Percentiles rank a stretch among this genome's conserved stretches.
Conservation (phyloP, 1,139 yeast species). For the Blastobotrys indianensis region DNA sequence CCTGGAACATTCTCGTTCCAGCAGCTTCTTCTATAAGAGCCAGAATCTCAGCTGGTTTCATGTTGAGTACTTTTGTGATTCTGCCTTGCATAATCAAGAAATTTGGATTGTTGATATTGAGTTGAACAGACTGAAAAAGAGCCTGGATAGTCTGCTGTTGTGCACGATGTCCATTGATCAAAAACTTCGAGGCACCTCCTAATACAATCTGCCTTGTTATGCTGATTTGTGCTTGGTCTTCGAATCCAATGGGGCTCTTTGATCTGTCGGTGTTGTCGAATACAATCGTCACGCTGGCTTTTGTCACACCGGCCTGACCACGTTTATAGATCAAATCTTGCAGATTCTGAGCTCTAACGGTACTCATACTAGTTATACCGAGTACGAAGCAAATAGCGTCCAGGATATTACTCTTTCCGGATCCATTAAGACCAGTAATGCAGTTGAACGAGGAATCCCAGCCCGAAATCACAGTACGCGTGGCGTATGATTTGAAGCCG, state of each 20-base stretch:
- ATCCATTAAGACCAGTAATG: slow-evolving; percentile 94
- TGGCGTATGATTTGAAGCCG: slow-evolving; percentile 96
- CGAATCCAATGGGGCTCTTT: slow-evolving; percentile 85
- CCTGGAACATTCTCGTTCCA: slow-evolving; percentile 94
- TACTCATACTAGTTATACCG: slow-evolving; percentile 89
- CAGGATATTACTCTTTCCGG: slow-evolving; percentile 90
- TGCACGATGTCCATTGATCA: slow-evolving; percentile 94
- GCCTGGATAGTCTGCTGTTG: slow-evolving; percentile 91
- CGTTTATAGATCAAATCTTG: slow-evolving; percentile 94
- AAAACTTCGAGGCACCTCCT: slow-evolving; percentile 88
- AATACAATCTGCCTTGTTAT: slow-evolving; percentile 88
- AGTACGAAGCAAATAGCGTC: slow-evolving; percentile 98
- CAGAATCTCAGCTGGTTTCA: slow-evolving; percentile 87
- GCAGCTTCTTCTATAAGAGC: slow-evolving; percentile 97
- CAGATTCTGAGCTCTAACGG: slow-evolving; percentile 86
- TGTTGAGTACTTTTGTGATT: slow-evolving; percentile 91
- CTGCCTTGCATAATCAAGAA: slow-evolving; percentile 98
- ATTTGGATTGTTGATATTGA: slow-evolving; percentile 94
- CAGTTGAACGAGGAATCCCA: slow-evolving; percentile 98
- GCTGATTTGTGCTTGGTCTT: slow-evolving; percentile 70
- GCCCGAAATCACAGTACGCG: slow-evolving; percentile 88
- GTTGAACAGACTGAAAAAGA: slow-evolving; percentile 87
- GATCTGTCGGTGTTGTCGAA: slow-evolving; percentile 76
- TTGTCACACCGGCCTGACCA: slow-evolving; percentile 97
- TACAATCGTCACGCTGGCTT: slow-evolving; percentile 93